Base-by-base conservation (phyloP, 768 basidiomycete genomes). In the Auriscalpium microsporum region DNA sequence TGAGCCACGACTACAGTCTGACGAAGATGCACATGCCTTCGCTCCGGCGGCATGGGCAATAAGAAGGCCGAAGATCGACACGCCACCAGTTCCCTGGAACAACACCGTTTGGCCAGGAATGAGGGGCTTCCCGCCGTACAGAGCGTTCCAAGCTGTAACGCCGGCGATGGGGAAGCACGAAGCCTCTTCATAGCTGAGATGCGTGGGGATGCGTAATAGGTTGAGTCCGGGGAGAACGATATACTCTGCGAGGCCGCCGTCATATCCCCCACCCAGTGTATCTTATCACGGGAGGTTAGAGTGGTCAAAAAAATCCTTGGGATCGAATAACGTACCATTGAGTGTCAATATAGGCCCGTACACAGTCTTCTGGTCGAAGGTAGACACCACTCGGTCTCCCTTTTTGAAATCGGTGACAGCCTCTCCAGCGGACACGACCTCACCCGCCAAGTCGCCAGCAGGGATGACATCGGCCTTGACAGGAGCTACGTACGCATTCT, bases 111-210 rank as follows among this genome's bases (percentile, higher is more conserved):
- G 81, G 14, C 84, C 84, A 13, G 77, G 78, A 63, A 81, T 78
- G 57, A 84, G 57, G 17, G 78, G 75, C 6, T 67, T 65, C 0
- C 72, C 71, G 2, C 82, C 80, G 57, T 72, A 61, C 50, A 86
- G 67, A 5, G 78, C 77, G 57, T 79, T 83, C 69, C 84, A 87
- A 0, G 85, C 82, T 0, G 83, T 87, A 53, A 86, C 60, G 4
- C 76, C 83, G 6, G 82, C 82, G 56, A 62, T 84, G 72, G 83
- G 80, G 6, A 87, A 69, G 21, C 83, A 83, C 0, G 85, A 80
- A 0, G 78, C 86, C 63, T 88, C 81, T 57, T 81, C 79, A 59
- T 79, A 83, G 2, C 75, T 77, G 17, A 86, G 72, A 63, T 84
- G 77, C 16, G 75, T 66, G 0, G 86, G 81, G 56, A 84, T 71